phyloP scores from a whole-genome alignment of 495 filamentous ascomycete genomes.

The Trichoderma orchidacearum region DNA sequence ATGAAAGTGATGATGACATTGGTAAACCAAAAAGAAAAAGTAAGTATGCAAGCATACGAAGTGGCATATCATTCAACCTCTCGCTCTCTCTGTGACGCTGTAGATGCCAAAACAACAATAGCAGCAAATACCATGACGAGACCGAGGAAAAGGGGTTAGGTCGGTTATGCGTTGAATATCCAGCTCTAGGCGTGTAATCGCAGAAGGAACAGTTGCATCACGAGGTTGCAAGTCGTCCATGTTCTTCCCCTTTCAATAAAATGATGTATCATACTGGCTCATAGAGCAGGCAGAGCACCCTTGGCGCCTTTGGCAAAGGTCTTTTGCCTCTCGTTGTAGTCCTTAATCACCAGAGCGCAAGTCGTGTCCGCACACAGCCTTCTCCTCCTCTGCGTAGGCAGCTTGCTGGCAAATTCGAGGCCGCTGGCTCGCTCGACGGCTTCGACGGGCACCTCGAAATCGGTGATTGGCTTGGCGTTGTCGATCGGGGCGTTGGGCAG shows the following conservation, averaged over 20 bases:
- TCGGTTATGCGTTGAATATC: too few relatives aligned
- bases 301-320: slow-evolving; percentile 24
- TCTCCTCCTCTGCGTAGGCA: slow-evolving; percentile 60
- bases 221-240: too few relatives aligned
- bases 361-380: slow-evolving; percentile 73
- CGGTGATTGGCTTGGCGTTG: slow-evolving; percentile 67
- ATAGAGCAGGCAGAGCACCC: not conserved
- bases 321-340: slow-evolving; percentile 57
- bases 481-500: slow-evolving; percentile 84
- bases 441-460: slow-evolving; percentile 92
- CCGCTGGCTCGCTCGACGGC: slow-evolving; percentile 83
- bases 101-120: too few relatives aligned
- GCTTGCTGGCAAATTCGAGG: slow-evolving; percentile 71
- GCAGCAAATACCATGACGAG: too few relatives aligned
- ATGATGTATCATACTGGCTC: too few relatives aligned
- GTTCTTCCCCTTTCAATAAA: too few relatives aligned
- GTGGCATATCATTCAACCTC: not conserved
- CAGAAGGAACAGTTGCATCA: too few relatives aligned
- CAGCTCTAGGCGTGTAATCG: too few relatives aligned
- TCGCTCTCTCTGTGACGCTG: not conserved
- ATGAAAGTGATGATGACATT: not conserved
- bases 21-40: too few relatives aligned
- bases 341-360: slow-evolving; percentile 67
- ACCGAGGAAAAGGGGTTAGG: not conserved
- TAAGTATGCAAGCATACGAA: too few relatives aligned